These are phyloP conservation scores for Sordariomycetes sp. DNA, from an alignment of 2,329 filamentous ascomycete species.

Conservation along the genomic window DNA sequence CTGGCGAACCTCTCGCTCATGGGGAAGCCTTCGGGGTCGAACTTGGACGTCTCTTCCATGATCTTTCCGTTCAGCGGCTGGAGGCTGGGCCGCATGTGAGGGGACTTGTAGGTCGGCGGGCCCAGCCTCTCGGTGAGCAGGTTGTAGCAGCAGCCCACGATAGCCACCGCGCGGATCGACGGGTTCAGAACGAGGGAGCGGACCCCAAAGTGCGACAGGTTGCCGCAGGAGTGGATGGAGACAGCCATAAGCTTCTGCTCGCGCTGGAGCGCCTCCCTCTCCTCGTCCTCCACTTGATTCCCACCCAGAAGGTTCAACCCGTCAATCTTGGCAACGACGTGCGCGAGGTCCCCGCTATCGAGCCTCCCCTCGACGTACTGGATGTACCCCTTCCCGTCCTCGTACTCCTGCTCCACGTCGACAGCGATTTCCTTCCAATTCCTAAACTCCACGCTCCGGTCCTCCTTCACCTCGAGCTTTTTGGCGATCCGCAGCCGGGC, in stretches of 20 bases:
- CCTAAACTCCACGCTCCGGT: conserved; percentile 28
- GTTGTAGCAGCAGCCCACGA: conserved; percentile 98
- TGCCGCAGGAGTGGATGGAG: conserved; percentile 94
- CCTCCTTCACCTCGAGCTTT: conserved; percentile 11
- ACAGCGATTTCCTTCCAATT: conserved; percentile 32
- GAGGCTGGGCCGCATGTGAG: conserved; percentile 60
- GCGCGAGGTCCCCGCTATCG: conserved; percentile 59
- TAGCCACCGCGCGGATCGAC: conserved; percentile 77
- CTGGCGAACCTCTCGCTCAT: conserved; percentile 66
- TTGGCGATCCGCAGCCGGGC: conserved; percentile 8
- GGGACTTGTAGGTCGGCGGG: conserved; percentile 76
- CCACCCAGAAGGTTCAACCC: conserved; percentile 6
- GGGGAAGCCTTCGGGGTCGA: conserved; percentile 85
- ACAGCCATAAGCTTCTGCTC: conserved; percentile 63
- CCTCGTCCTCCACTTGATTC: conserved; percentile 6
- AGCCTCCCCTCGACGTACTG: conserved; percentile 70
- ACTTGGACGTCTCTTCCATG: conserved; percentile 55
- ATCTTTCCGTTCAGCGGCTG: conserved; percentile 60
- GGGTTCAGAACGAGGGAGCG: conserved; percentile 78
- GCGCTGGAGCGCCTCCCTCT: conserved; percentile 11
- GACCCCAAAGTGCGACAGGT: conserved; percentile 90
- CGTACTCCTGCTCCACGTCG: conserved; percentile 39
- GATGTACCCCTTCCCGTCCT: conserved; percentile 57
- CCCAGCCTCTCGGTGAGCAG: conserved; percentile 83
- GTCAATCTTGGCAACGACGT: conserved; percentile 54